phyloP scores from a whole-genome alignment of 2,329 filamentous ascomycete genomes.

The Fusarium sp. region DNA sequence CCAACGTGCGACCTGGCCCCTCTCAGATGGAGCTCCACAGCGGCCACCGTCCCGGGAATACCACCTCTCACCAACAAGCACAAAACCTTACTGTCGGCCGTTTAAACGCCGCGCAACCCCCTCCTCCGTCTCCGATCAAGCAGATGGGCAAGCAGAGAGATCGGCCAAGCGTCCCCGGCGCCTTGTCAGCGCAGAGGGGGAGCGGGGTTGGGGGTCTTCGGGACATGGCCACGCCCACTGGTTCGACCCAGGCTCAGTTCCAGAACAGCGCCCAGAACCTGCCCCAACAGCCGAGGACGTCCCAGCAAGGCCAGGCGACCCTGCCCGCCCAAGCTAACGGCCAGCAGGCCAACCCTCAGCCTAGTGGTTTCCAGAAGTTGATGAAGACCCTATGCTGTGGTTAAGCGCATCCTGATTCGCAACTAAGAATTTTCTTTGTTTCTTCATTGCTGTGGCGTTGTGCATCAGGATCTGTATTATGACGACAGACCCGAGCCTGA shows the following conservation, averaged over 20 bases:
- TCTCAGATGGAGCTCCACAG: conserved; percentile 88
- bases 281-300: conserved; percentile 72
- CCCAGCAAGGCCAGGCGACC: conserved; percentile 69
- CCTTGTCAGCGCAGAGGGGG: conserved; percentile 78
- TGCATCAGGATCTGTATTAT: conserved; percentile 34
- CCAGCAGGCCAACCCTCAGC: conserved; percentile 75
- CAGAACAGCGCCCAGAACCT: conserved; percentile 94
- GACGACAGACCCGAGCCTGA: conserved; percentile 27
- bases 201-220: conserved; percentile 78
- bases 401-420: conserved; percentile 54
- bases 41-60: conserved; percentile 73
- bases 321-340: conserved; percentile 64
- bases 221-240: conserved; percentile 85
- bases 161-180: conserved; percentile 82
- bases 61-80: conserved; percentile 71
- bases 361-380: conserved; percentile 88
- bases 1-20: conserved; percentile 80
- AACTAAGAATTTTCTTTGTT: conserved; percentile 46
- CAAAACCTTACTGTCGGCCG: conserved; percentile 80
- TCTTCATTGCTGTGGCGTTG: conserved; percentile 45
- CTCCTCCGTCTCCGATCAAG: conserved; percentile 86
- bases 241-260: conserved; percentile 95
- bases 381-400: conserved; percentile 94
- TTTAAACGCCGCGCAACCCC: conserved; percentile 95
- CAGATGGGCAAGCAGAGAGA: conserved; percentile 79